A percentile compares a stretch with the other conserved stretches of the same genome.
phyloP scores from a whole-genome alignment of 371 early-diverging fungal species.

The Mucor piriformis region DNA sequence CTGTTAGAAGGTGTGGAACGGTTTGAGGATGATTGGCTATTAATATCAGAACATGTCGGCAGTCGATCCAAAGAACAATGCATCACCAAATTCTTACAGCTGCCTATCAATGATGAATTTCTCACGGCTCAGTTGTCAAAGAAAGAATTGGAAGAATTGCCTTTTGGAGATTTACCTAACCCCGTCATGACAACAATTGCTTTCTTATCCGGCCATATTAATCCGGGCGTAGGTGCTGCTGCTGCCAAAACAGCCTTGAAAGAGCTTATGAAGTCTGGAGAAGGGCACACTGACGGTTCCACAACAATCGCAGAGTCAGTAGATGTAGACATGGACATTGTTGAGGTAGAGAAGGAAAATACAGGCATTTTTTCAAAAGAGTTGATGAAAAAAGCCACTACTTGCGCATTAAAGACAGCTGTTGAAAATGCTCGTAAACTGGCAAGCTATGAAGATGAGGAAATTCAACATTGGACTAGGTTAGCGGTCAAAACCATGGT shows the following conservation, averaged over 20 bases:
- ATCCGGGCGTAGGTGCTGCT: conserved; percentile 50
- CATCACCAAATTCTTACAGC: conserved; percentile 90
- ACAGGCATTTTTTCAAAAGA: conserved; percentile 33
- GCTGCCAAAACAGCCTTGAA: conserved; percentile 50
- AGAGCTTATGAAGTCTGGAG: conserved; percentile 28
- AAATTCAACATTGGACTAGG: conserved; percentile 81
- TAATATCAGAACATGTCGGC: conserved; percentile 94
- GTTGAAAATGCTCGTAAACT: conserved; percentile 64
- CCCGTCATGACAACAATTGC: conserved; percentile 53
- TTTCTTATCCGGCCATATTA: conserved; percentile 47
- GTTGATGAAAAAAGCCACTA: conserved; percentile 52
- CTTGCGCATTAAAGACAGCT: conserved; percentile 61
- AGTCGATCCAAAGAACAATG: conserved; percentile 95
- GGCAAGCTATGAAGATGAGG: conserved; percentile 78
- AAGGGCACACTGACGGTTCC: conserved; percentile 2
- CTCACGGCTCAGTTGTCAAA: conserved; percentile 28
- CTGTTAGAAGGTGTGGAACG: conserved; percentile 96
- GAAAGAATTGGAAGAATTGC: conserved; percentile 38
- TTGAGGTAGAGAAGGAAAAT: not conserved
- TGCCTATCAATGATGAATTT: conserved; percentile 82
- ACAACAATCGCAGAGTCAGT: not conserved
- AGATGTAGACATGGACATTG: not conserved
- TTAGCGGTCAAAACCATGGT: conserved; percentile 81
- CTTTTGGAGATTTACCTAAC: conserved; percentile 42
- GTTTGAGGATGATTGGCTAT: conserved; percentile 96